Conservation (phyloP, 2,329 filamentous ascomycete genomes). For the Spiromastix sp. region DNA sequence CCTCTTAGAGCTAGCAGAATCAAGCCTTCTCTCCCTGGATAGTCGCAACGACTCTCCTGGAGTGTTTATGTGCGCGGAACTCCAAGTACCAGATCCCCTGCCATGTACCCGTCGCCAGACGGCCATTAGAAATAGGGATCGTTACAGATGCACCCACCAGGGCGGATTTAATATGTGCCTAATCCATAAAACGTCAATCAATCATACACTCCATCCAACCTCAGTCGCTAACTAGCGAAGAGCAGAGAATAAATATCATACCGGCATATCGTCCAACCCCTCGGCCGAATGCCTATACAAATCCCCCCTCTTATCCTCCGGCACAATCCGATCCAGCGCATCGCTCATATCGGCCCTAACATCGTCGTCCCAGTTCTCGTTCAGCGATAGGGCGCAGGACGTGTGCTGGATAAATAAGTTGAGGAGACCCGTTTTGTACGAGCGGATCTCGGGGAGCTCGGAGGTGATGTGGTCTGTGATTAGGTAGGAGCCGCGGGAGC, state of each 20-base stretch:
- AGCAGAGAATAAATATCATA: slow-evolving; percentile 30
- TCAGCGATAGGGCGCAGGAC: slow-evolving; percentile 77
- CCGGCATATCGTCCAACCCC: slow-evolving; percentile 88
- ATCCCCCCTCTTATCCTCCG: slow-evolving; percentile 63
- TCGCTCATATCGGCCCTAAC: slow-evolving; percentile 92
- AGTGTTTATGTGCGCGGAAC: slow-evolving; percentile 67
- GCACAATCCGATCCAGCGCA: slow-evolving; percentile 80
- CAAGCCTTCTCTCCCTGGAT: slow-evolving; percentile 71
- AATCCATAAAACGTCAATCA: slow-evolving; percentile 5
- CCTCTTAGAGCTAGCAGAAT: no score
- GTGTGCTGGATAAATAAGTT: slow-evolving; percentile 95
- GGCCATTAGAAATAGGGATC: slow-evolving; percentile 82
- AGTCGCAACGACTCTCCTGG: slow-evolving; percentile 76
- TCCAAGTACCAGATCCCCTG: slow-evolving; percentile 86
- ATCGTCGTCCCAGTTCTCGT: slow-evolving; percentile 82
- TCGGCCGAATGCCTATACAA: slow-evolving; percentile 83
- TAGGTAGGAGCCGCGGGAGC: slow-evolving; percentile 76
- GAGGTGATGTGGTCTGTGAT: slow-evolving; percentile 66
- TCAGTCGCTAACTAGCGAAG: neutral
- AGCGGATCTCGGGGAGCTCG: slow-evolving; percentile 65
- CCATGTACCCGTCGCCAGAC: slow-evolving; percentile 55
- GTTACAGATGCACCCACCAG: slow-evolving; percentile 81
- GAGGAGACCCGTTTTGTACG: slow-evolving; percentile 77
- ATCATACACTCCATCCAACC: no score
- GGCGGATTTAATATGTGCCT: slow-evolving; percentile 88